A percentile compares a stretch with the other conserved stretches of the same genome.
Conservation (phyloP, 257 asterid species). For the Penstemon barbatus region DNA sequence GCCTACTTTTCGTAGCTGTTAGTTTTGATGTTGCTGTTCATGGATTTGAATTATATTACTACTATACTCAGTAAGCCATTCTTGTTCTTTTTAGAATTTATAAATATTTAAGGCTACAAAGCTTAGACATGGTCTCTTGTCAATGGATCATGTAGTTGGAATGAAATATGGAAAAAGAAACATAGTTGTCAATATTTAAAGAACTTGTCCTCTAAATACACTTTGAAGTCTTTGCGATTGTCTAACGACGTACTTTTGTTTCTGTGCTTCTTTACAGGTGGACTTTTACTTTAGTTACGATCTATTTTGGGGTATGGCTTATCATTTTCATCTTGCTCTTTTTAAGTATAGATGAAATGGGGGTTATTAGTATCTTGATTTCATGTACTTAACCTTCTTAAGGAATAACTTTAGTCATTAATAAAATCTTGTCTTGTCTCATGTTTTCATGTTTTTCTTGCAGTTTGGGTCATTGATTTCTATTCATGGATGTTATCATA, state of each 20-base stretch:
- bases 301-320: slow-evolving; percentile 83
- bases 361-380: not conserved
- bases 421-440: slow-evolving; percentile 28
- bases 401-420: slow-evolving; percentile 12
- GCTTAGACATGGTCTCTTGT: not conserved
- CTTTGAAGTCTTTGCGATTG: slow-evolving; percentile 15
- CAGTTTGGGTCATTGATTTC: slow-evolving; percentile 81
- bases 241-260: slow-evolving; percentile 3
- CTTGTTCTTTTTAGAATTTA: slow-evolving; percentile 6
- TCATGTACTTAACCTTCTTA: slow-evolving; percentile 17
- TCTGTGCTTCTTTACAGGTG: slow-evolving; percentile 57
- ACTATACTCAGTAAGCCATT: slow-evolving; percentile 87
- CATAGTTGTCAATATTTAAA: not conserved
- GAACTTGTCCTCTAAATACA: slow-evolving; percentile 8
- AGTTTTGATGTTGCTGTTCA: slow-evolving; percentile 59
- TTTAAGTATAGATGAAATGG: slow-evolving; percentile 17
- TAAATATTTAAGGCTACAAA: slow-evolving; percentile 12
- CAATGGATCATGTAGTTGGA: not conserved
- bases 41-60: slow-evolving; percentile 63
- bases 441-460: slow-evolving; percentile 33
- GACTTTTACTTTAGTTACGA: slow-evolving; percentile 78
- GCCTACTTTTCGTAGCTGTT: slow-evolving; percentile 57
- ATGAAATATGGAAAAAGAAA: not conserved
- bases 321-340: slow-evolving; percentile 23
- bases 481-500: slow-evolving; percentile 58